Evolutionary conservation across 1,284 basidiomycete species (phyloP).

Genomic region (Ustilago loliicola): DNA sequence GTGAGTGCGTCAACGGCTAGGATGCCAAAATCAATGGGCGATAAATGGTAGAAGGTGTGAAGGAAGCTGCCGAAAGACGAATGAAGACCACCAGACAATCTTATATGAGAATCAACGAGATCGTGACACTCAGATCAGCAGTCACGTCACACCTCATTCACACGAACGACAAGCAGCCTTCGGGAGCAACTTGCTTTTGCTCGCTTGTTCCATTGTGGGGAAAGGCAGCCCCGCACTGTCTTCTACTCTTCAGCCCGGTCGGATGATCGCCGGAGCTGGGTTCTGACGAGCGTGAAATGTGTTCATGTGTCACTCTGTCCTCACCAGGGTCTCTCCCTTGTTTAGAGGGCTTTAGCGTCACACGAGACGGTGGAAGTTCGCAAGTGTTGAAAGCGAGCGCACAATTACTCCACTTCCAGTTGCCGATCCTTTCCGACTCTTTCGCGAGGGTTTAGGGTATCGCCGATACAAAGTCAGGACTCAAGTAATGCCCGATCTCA

Average conservation of each 20-base stretch:
- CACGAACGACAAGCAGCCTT: not conserved
- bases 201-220: not conserved
- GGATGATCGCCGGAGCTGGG: not conserved
- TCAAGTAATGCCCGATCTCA: not conserved
- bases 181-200: too few relatives aligned
- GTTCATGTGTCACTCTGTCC: not conserved
- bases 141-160: slow-evolving; percentile 2
- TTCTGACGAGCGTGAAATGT: slow-evolving; percentile 2
- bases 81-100: not conserved
- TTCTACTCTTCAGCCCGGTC: not conserved
- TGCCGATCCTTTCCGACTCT: slow-evolving; percentile 17
- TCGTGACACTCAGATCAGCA: not conserved
- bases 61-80: not conserved
- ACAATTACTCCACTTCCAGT: slow-evolving; percentile 3
- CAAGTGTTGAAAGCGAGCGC: slow-evolving; percentile 10
- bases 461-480: not conserved
- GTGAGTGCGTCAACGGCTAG: too few relatives aligned
- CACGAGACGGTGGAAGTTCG: not conserved
- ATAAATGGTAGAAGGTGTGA: not conserved
- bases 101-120: not conserved
- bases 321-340: not conserved
- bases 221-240: not conserved
- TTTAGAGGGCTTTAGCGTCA: slow-evolving; percentile 1
- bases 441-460: not conserved
- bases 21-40: too few relatives aligned